phyloP scores from a whole-genome alignment of 2,329 filamentous ascomycete genomes.

The Ophiostoma triangulosporum region DNA sequence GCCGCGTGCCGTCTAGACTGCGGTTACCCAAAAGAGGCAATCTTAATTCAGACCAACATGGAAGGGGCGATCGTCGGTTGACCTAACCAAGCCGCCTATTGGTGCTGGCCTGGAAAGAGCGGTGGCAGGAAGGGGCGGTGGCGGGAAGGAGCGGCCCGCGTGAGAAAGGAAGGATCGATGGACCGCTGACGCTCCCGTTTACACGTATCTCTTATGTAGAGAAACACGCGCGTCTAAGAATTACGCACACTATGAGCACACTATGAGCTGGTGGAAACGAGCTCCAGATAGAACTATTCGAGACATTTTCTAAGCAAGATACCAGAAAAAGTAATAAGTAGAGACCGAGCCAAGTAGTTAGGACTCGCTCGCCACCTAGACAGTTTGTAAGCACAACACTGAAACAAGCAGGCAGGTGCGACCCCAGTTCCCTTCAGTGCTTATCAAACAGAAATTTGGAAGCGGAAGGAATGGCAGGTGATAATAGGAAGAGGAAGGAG shows the following conservation, averaged over 20 bases:
- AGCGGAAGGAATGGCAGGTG: background rate
- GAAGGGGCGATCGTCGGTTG: background rate
- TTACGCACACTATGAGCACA: too few relatives aligned
- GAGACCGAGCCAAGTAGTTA: background rate
- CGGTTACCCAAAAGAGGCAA: background rate
- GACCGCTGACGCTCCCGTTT: too few relatives aligned
- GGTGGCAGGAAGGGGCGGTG: background rate
- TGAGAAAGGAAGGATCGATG: background rate
- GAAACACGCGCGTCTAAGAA: too few relatives aligned
- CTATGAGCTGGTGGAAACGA: background rate
- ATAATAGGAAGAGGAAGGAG: background rate
- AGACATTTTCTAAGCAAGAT: too few relatives aligned
- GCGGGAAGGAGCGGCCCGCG: background rate
- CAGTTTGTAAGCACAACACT: background rate
- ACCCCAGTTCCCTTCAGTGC: background rate
- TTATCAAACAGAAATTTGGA: background rate
- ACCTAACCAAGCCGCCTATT: background rate
- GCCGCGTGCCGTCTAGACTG: background rate
- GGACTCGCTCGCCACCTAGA: background rate
- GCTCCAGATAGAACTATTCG: background rate
- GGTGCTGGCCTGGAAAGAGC: background rate
- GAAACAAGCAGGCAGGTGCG: conserved; percentile 6
- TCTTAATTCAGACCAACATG: too few relatives aligned
- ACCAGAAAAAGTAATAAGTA: too few relatives aligned
- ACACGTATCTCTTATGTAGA: too few relatives aligned